phyloP scores from a whole-genome alignment of 2,329 filamentous ascomycete species.

The Fusarium anthophilum region DNA sequence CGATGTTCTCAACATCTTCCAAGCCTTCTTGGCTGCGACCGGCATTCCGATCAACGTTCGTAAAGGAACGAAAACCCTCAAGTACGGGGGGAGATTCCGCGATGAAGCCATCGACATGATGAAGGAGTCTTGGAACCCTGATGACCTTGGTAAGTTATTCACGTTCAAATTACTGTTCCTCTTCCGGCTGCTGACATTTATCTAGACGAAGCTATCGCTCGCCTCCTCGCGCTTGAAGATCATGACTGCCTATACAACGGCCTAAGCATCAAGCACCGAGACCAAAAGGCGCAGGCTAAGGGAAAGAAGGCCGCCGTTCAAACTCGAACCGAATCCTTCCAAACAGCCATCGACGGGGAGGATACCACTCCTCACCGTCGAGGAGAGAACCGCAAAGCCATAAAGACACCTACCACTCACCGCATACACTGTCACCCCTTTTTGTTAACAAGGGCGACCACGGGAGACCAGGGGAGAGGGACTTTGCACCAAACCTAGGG shows the following conservation, averaged over 20 bases:
- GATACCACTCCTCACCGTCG: neutral
- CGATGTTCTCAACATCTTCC: neutral
- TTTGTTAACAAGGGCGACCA: neutral
- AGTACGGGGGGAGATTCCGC: neutral
- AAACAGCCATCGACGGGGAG: neutral
- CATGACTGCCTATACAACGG: fast-evolving
- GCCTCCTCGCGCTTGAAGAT: neutral
- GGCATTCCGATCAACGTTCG: neutral
- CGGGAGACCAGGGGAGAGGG: too few species aligned
- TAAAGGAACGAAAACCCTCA: too few species aligned
- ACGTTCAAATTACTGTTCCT: too few species aligned
- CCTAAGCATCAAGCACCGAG: fast-evolving
- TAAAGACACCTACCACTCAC: neutral
- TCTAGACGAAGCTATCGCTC: neutral
- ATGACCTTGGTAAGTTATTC: neutral
- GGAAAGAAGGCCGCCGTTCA: fast-evolving
- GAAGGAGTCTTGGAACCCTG: too few species aligned
- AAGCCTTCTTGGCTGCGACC: neutral
- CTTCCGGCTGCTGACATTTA: neutral
- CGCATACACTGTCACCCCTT: neutral
- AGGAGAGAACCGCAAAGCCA: too few species aligned
- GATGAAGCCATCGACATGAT: neutral
- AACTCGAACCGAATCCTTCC: neutral
- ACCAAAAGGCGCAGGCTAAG: fast-evolving
- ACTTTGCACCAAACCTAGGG: neutral